Evolutionary conservation across 1,139 yeast species (phyloP), one percentile per base, ranked within the genome.

Genomic region (Blastobotrys malaysiensis): DNA sequence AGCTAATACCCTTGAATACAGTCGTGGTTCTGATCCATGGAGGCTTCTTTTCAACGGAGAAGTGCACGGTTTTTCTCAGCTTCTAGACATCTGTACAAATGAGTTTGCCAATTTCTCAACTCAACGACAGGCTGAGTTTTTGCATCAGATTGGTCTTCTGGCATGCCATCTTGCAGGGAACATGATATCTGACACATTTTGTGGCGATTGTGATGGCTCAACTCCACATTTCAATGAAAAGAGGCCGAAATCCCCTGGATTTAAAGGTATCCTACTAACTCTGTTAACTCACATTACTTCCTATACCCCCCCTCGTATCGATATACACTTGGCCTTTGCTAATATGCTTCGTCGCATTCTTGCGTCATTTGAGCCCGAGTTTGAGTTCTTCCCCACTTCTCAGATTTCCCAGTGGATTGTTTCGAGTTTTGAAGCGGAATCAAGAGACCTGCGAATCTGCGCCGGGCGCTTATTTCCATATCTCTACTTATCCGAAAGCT

Each of bases 351-450:
- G 31, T 13, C 31, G 31, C 2, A 26, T 26, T 7, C 47, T 58
- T 11, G 44, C 59, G 4, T 59, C 59, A 14, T 52, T 59, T 50
- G 58, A 57, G 26, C 59, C 66, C 24, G 57, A 52, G 5, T 57
- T 60, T 24, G 52, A 55, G 3, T 53, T 61, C 26, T 58, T 55
- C 20, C 49, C 57, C 20, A 55, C 57, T 2, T 55, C 59, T 2
- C 56, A 57, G 5, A 48, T 68, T 6, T 65, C 65, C 4, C 53
- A 56, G 3, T 70, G 73, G 73, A 50, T 65, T 5, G 54, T 61
- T 3, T 60, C 62, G 3, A 58, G 65, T 39, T 57, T 69, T 13
- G 56, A 57, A 31, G 63, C 70, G 52, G 55, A 67, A 0, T 51
- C 57, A 3, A 57, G 72, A 11, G 61, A 57, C 7, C 45, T 69